Conservation (phyloP, 2,329 filamentous ascomycete genomes). For the Tolypocladium cylindrosporum region DNA sequence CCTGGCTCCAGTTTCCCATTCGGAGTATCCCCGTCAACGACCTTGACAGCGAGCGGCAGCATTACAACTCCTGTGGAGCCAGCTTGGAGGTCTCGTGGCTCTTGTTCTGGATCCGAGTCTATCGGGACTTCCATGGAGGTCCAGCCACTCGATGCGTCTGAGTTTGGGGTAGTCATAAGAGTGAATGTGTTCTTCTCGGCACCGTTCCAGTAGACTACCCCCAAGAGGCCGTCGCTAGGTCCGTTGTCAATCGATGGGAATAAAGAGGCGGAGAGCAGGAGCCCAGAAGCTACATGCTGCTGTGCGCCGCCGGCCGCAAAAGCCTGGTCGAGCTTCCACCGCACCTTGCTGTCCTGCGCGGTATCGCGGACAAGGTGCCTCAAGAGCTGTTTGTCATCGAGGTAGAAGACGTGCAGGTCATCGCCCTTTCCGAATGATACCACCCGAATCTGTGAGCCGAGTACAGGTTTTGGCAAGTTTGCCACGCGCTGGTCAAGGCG, state of each 20-base stretch:
- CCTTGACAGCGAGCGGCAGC: background rate
- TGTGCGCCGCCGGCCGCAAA: background rate
- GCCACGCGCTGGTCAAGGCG: background rate
- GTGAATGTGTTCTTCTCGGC: background rate
- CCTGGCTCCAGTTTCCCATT: background rate
- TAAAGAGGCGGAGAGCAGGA: background rate
- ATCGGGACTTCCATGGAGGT: background rate
- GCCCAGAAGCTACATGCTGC: background rate
- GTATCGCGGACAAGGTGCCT: background rate
- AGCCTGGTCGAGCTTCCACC: background rate
- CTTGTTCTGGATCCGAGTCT: background rate
- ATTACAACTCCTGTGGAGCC: background rate
- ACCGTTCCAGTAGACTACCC: background rate
- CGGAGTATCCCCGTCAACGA: background rate
- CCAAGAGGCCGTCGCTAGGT: background rate
- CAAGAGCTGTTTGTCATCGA: background rate
- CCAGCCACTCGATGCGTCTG: background rate
- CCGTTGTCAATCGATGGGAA: background rate
- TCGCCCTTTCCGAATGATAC: background rate
- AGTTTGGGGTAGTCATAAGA: background rate
- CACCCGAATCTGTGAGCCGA: background rate
- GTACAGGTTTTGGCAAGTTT: background rate
- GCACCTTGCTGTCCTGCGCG: background rate
- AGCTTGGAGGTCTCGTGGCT: background rate
- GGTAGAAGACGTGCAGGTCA: conserved; percentile 2